Evolutionary conservation across 495 filamentous ascomycete genomes (phyloP), one percentile per base, ranked within the genome.

Genomic region (Xylaria grammica): DNA sequence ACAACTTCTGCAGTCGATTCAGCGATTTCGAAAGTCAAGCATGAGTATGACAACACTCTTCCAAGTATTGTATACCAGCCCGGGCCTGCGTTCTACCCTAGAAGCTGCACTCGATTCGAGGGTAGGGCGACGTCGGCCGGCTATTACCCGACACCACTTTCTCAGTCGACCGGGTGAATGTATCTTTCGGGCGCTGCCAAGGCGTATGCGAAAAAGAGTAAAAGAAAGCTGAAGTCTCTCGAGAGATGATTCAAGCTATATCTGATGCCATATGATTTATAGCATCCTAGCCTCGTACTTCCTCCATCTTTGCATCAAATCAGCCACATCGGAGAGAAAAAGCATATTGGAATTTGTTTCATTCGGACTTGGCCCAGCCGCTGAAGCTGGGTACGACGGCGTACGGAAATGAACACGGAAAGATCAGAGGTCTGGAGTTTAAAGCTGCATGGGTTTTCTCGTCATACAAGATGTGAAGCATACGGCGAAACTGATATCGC

Each of bases 91-190:
- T 82, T 74, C 67, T 79, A 76, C 53, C 52, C 69, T 42, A 69
- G 75, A 49, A 69, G 69, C 15, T 80, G 79, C 58, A 77, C 74
- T 9, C 69, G 78, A 45, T 82, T 79, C 61, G 80, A 82, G 57
- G 77, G 77, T 34, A 84, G 80, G 57, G 22, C 76, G 19, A 76
- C 72, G 52, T 82, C 79, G 11, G 57, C 55, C 13, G 81, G 80
- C 17, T 80, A 78, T 51, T 84, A 84, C 55, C 81, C 81, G 15
- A 77, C 78, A 11, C 67, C 72, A 42, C 72, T 74, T 20, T 68
- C 72, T 13, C 72, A 72, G 46, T 74, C 72, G n/a, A n/a, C n/a
- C 7, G 72, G 69, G 44, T 74, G 60, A 69, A 65, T 9, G 40
- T 8, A 5, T 26, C 17, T 19, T 36, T 54, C 42, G 36, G 54